These are phyloP conservation scores for Pilasporangium apinafurcum DNA, from an alignment of 352 stramenopile genomes.

Conservation along the genomic window DNA sequence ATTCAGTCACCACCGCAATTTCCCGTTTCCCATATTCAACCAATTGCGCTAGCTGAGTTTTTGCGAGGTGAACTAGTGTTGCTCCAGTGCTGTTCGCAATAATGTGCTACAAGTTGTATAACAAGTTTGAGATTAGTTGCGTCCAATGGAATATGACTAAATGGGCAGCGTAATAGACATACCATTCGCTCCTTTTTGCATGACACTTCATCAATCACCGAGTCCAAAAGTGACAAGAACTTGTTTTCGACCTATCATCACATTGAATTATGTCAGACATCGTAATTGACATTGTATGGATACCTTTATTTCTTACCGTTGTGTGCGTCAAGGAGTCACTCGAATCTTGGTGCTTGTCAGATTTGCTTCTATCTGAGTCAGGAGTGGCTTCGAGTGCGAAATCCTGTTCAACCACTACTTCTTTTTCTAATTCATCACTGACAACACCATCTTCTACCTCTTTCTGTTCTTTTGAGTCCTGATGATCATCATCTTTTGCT, in stretches of 20 bases:
- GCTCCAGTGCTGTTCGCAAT: constrained; percentile 70
- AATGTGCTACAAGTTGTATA: constrained; percentile 15
- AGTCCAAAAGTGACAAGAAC: constrained; percentile 49
- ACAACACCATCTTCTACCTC: not conserved
- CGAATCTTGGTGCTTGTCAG: too few relatives aligned
- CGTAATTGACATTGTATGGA: not conserved
- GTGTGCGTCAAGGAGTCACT: too few relatives aligned
- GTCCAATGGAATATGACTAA: too few relatives aligned
- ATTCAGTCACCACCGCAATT: constrained; percentile 25
- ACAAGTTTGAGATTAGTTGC: too few relatives aligned
- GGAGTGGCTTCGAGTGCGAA: too few relatives aligned
- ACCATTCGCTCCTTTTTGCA: constrained; percentile 49
- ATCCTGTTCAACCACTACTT: constrained; percentile 1
- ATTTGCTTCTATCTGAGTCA: too few relatives aligned
- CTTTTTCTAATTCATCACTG: not conserved
- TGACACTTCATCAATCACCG: constrained; percentile 52
- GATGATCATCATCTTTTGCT: not conserved
- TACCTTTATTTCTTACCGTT: constrained; percentile 4
- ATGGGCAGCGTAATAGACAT: too few relatives aligned
- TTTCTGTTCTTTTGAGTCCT: not conserved
- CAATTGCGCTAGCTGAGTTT: constrained; percentile 56
- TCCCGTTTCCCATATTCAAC: constrained; percentile 52
- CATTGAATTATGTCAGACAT: too few relatives aligned
- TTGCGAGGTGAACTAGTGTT: constrained; percentile 69
- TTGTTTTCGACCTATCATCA: constrained; percentile 36